A percentile compares a stretch with the other conserved stretches of the same genome.
phyloP scores from a whole-genome alignment of 1,139 yeast species.

The Suhomyces guaymorum region DNA sequence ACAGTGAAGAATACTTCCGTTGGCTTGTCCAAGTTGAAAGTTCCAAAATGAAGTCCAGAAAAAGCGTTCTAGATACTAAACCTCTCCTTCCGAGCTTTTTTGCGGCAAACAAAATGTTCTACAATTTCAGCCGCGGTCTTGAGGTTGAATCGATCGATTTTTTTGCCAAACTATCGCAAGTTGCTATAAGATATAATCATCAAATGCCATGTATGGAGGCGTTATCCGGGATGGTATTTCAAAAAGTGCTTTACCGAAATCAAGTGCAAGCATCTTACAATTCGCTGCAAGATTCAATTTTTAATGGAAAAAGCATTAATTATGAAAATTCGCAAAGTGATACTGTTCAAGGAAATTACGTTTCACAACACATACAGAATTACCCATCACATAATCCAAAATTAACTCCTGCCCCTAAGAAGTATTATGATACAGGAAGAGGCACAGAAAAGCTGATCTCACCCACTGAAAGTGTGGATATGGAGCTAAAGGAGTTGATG shows the following conservation, averaged over 20 bases:
- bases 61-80: background rate
- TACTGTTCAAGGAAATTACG: slow-evolving; percentile 22
- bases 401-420: slow-evolving; percentile 23
- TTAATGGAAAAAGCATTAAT: background rate
- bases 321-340: slow-evolving; percentile 13
- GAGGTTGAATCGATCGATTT: slow-evolving; percentile 14
- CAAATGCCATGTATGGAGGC: slow-evolving; percentile 20
- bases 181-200: slow-evolving; percentile 12
- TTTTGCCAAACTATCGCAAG: slow-evolving; percentile 14
- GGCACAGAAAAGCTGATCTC: too few species aligned
- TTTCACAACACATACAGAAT: slow-evolving; percentile 30
- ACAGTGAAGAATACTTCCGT: background rate
- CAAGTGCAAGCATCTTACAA: too few species aligned
- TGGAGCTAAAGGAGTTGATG: too few species aligned
- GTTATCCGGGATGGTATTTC: too few species aligned
- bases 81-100: slow-evolving; percentile 16
- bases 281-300: background rate
- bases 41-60: background rate
- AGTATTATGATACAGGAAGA: too few species aligned
- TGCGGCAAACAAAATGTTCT: slow-evolving; percentile 18
- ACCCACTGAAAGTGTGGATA: too few species aligned
- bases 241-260: too few species aligned
- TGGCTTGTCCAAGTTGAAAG: background rate
- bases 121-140: slow-evolving; percentile 23
- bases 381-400: slow-evolving; percentile 27